Percentiles rank a stretch among this genome's conserved stretches.
Conservation (phyloP, 257 asterid species). For the Prunella vulgaris region DNA sequence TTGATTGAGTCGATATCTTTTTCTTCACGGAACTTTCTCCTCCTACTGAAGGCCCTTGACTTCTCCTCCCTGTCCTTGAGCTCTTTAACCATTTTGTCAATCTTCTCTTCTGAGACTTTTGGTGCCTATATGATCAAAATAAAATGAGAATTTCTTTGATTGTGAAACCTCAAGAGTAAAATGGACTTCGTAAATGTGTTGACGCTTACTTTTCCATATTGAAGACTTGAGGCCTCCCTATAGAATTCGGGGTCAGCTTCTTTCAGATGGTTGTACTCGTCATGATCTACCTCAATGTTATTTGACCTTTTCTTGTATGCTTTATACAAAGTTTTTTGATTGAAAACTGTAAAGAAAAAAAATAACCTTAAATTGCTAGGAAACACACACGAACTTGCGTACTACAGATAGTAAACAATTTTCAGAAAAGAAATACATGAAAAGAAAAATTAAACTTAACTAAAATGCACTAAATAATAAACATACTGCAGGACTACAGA, state of each 20-base stretch:
- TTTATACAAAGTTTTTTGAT: conserved; percentile 70
- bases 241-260: conserved; percentile 94
- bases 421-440: neutral
- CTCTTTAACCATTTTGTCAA: conserved; percentile 89
- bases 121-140: conserved; percentile 51
- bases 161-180: neutral
- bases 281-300: conserved; percentile 55
- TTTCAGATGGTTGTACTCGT: conserved; percentile 74
- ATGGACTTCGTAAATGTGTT: neutral
- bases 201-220: conserved; percentile 76
- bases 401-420: neutral
- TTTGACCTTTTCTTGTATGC: conserved; percentile 90
- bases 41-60: conserved; percentile 76
- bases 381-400: neutral
- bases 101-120: conserved; percentile 58
- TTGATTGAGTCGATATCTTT: conserved; percentile 94
- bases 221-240: conserved; percentile 94
- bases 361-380: neutral
- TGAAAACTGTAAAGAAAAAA: conserved; percentile 60
- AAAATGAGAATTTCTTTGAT: neutral
- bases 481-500: neutral
- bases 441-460: neutral
- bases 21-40: conserved; percentile 92
- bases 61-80: conserved; percentile 84
- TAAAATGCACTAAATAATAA: neutral